Evolutionary conservation across 805 yeast genomes (phyloP).

Genomic region (Wickerhamia fluorescens): DNA sequence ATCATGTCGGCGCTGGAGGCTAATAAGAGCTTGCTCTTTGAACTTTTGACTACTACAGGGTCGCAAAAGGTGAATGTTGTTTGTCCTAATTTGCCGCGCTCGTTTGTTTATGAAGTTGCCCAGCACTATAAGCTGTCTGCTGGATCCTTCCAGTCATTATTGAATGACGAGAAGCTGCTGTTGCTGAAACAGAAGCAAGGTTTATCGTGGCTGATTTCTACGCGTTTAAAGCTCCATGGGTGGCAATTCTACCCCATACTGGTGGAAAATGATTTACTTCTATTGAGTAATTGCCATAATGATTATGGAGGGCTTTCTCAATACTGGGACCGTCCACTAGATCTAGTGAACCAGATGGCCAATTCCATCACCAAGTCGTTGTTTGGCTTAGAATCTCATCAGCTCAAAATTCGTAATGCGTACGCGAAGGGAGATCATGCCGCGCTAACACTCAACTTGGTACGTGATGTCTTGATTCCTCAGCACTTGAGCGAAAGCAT

Average conservation of each 20-base stretch:
- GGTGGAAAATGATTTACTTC: constrained; percentile 7
- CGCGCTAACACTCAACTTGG: constrained; percentile 35
- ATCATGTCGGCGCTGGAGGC: constrained; percentile 11
- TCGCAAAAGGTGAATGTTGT: constrained; percentile 2
- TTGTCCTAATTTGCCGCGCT: background rate
- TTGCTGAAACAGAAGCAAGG: no score
- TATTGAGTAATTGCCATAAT: constrained; percentile 2
- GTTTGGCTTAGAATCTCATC: constrained; percentile 22
- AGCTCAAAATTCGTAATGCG: constrained; percentile 44
- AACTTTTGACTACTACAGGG: background rate
- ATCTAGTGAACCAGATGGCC: constrained; percentile 43
- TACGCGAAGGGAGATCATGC: constrained; percentile 58
- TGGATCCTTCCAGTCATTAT: background rate
- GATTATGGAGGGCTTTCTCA: constrained; percentile 6
- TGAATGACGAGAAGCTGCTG: background rate
- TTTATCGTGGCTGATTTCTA: background rate
- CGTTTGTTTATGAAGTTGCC: background rate
- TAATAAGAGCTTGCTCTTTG: background rate
- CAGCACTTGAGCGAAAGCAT: constrained; percentile 30
- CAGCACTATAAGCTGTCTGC: background rate
- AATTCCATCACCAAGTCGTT: constrained; percentile 41
- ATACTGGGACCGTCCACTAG: constrained; percentile 39
- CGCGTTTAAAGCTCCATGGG: background rate
- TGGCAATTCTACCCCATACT: background rate
- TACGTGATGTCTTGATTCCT: constrained; percentile 28